Base-by-base conservation (phyloP, 2,329 filamentous ascomycete species). In the Scedosporium apiospermum region DNA sequence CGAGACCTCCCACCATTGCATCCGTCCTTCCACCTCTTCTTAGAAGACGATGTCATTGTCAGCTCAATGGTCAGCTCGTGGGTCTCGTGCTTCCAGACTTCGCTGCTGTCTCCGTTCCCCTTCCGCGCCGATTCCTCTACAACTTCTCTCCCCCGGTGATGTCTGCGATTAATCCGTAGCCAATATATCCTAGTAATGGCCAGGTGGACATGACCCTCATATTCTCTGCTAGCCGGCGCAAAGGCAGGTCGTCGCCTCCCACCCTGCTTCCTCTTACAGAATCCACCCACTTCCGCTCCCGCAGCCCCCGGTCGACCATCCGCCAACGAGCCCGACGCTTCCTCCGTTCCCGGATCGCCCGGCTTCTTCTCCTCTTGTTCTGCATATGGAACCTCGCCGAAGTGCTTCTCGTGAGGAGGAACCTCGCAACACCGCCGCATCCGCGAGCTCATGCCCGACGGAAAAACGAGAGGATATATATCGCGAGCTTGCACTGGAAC, bases 401-500 rank as follows among this genome's bases (percentile, higher is more conserved):
- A 41, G 71, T 74, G 44, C 69, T 77, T 21, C 74, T 73, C 14
- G 72, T 78, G 53, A 71, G 75, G 64, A 68, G 67, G 49, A 69
- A 70, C 30, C 70, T 77, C 21, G 63, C 68, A 26, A 34, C 21
- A 7, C 66, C 65, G 68, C 66, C 68, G 61, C 68, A 63, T 34
- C 64, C 65, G 63, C 68, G 42, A 62, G 63, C 58, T 59, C 58
- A 63, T 55, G 65, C 68, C 61, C 67, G 70, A 62, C 69, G 71
- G 55, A 69, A 66, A 23, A 67, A 65, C 58, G 73, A 77, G 68
- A 74, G 76, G 65, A 80, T 91, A 65, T 91, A 85, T 74, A 88
- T 91, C 64, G 84, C 86, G 4, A 84, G 83, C 65, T 84, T 88
- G 69, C 86, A 89, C 69, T 89, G 86, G 80, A 90, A 88, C 68